Conservation (phyloP, 768 basidiomycete genomes). For the Mycena floridula region DNA sequence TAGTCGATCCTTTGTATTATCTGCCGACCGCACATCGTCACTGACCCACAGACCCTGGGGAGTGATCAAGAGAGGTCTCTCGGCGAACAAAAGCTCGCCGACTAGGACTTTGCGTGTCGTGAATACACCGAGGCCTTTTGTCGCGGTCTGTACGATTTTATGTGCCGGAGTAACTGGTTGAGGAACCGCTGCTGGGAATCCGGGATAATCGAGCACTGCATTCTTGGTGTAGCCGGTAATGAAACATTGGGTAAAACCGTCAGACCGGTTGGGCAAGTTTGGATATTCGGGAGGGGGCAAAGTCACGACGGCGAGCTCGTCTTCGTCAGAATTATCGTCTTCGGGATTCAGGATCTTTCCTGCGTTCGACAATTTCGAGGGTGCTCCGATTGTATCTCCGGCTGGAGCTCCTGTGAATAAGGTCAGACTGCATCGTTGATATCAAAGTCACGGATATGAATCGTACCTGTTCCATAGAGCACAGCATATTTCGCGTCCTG, state of each 20-base stretch:
- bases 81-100: constrained; percentile 8
- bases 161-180: background rate
- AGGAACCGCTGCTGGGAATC: background rate
- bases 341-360: no score
- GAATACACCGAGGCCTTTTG: constrained; percentile 9
- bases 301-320: no score
- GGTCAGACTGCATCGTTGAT: no score
- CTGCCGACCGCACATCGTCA: background rate
- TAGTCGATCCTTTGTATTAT: background rate
- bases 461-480: no score
- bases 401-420: no score
- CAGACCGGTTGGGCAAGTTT: background rate
- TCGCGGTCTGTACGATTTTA: background rate
- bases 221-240: background rate
- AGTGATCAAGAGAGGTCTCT: constrained; percentile 6
- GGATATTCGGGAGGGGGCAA: no score
- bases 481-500: no score
- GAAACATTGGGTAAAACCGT: background rate
- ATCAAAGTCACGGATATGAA: no score
- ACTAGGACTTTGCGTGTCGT: constrained; percentile 4
- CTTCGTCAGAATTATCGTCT: no score
- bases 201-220: background rate
- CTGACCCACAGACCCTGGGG: background rate
- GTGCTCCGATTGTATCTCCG: no score
- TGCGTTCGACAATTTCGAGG: no score